A percentile compares a stretch with the other conserved stretches of the same genome.
Evolutionary conservation across 2,329 filamentous ascomycete species (phyloP).

Genomic region (Claviceps spartinae): DNA sequence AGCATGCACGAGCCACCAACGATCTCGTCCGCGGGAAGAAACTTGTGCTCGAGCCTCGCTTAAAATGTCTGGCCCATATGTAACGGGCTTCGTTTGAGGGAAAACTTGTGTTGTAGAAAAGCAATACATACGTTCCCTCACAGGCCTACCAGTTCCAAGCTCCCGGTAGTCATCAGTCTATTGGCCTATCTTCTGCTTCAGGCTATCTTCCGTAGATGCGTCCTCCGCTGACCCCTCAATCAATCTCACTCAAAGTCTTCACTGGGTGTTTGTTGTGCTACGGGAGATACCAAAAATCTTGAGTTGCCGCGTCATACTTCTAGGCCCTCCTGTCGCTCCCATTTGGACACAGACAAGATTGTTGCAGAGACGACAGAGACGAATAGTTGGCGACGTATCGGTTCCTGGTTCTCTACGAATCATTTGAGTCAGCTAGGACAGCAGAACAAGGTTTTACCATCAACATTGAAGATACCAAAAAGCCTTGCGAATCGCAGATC

Average conservation of each 20-base stretch:
- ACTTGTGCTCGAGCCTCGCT: neutral
- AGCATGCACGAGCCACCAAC: conserved; percentile 1
- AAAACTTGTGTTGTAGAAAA: neutral
- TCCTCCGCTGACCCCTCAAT: neutral
- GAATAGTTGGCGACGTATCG: neutral
- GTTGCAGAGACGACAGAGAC: neutral
- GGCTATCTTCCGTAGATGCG: neutral
- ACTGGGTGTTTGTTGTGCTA: too few species aligned
- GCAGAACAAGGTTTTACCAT: neutral
- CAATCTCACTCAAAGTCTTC: neutral
- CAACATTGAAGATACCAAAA: neutral
- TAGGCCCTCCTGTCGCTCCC: neutral
- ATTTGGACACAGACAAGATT: neutral
- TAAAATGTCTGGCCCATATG: neutral
- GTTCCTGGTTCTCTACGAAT: neutral
- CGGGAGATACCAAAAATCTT: neutral
- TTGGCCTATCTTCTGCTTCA: neutral
- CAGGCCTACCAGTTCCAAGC: neutral
- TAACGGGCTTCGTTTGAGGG: too few species aligned
- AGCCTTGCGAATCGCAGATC: neutral
- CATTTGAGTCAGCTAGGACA: neutral
- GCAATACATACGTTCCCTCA: neutral
- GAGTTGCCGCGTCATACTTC: neutral
- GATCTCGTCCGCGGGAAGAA: neutral
- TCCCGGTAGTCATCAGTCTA: neutral